Conservation (phyloP, 805 yeast genomes). For the Lipomyces kockii region DNA sequence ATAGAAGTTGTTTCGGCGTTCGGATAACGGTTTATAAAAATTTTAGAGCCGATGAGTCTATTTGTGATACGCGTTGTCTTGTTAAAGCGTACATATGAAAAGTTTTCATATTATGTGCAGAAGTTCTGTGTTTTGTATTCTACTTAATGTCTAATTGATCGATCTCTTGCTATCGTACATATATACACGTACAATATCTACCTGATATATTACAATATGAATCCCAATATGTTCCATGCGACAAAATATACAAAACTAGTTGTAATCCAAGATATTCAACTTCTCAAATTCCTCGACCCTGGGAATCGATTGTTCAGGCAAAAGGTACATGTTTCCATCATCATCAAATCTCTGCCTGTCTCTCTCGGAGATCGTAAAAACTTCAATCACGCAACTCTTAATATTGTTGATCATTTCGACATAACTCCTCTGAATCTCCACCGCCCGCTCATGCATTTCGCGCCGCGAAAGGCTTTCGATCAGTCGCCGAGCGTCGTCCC, state of each 20-base stretch:
- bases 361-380: constrained; percentile 77
- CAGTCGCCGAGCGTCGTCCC: constrained; percentile 71
- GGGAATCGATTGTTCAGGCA: constrained; percentile 33
- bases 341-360: constrained; percentile 91
- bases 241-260: background rate
- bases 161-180: background rate
- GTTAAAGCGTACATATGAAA: background rate
- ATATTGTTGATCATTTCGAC: constrained; percentile 60
- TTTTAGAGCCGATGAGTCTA: background rate
- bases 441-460: constrained; percentile 75
- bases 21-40: background rate
- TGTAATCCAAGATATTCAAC: constrained; percentile 29
- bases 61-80: background rate
- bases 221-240: background rate
- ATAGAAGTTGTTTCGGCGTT: background rate
- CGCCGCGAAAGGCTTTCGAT: constrained; percentile 79
- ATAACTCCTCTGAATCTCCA: constrained; percentile 73
- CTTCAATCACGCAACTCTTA: constrained; percentile 68
- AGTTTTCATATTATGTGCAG: background rate
- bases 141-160: background rate
- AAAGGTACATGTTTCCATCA: constrained; percentile 74
- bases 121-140: background rate
- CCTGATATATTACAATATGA: background rate
- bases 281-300: constrained; percentile 24
- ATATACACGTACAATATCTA: background rate